phyloP scores from a whole-genome alignment of 2,329 filamentous ascomycete species.

The Fusarium poae region DNA sequence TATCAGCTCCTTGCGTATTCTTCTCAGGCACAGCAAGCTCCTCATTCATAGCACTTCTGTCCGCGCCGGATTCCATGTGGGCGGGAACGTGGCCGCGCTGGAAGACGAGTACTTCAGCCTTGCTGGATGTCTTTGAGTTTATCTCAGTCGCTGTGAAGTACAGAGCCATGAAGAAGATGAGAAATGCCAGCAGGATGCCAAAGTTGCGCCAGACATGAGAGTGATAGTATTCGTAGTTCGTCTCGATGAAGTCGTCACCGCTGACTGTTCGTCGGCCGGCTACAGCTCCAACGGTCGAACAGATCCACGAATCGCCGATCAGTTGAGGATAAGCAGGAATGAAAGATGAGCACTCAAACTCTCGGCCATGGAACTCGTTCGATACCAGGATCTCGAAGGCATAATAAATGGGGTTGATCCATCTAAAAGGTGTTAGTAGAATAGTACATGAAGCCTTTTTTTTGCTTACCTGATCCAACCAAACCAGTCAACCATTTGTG shows the following conservation, averaged over 20 bases:
- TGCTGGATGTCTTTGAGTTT: constrained; percentile 72
- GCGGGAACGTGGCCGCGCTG: constrained; percentile 65
- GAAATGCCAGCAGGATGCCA: constrained; percentile 74
- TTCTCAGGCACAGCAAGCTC: constrained; percentile 50
- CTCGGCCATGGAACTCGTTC: constrained; percentile 76
- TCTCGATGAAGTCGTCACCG: constrained; percentile 71
- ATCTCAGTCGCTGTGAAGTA: constrained; percentile 75
- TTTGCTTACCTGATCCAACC: constrained; percentile 66
- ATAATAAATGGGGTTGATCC: constrained; percentile 79
- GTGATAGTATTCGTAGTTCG: constrained; percentile 68
- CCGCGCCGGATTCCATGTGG: constrained; percentile 52
- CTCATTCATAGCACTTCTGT: constrained; percentile 48
- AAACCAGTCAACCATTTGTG: constrained; percentile 74
- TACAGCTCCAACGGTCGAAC: constrained; percentile 66
- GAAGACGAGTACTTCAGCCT: constrained; percentile 78
- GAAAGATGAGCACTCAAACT: constrained; percentile 67
- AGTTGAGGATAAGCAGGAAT: constrained; percentile 62
- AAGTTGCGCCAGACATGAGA: constrained; percentile 75
- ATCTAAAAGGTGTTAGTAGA: constrained; percentile 65
- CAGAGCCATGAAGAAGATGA: constrained; percentile 71
- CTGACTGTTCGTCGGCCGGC: constrained; percentile 66
- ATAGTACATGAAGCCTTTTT: fast-evolving
- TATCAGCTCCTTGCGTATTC: constrained; percentile 25
- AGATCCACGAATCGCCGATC: constrained; percentile 64
- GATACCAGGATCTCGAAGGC: constrained; percentile 79